Percentiles rank a stretch among this genome's conserved stretches.
These are phyloP conservation scores for Spergularia marina DNA, from an alignment of 148 eudicot genomes.

Conservation along the genomic window DNA sequence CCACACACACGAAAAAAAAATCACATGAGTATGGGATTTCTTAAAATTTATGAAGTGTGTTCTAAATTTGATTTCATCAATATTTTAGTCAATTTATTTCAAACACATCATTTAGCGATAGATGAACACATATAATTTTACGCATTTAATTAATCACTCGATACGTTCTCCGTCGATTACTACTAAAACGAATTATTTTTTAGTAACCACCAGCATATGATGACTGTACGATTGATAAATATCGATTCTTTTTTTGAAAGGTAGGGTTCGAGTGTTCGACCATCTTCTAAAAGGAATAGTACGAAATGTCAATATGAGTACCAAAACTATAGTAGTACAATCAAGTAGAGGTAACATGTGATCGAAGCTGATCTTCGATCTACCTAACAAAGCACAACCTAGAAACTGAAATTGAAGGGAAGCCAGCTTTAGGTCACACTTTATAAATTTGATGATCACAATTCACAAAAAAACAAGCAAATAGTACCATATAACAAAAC, in stretches of 20 bases:
- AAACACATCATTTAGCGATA: too few species aligned
- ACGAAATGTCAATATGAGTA: too few species aligned
- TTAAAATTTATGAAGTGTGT: not conserved
- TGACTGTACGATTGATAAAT: too few species aligned
- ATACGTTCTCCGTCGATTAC: too few species aligned
- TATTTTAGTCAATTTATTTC: not conserved
- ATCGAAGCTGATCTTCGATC: conserved; percentile 12
- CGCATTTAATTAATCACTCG: too few species aligned
- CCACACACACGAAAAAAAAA: not conserved
- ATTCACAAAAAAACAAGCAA: conserved; percentile 17
- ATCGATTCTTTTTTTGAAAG: too few species aligned
- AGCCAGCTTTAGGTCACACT: not conserved
- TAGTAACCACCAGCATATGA: too few species aligned
- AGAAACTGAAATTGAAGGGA: conserved; percentile 8
- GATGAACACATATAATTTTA: too few species aligned
- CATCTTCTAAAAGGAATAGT: too few species aligned
- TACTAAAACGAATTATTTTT: too few species aligned
- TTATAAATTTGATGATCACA: conserved; percentile 3
- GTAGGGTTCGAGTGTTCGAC: too few species aligned
- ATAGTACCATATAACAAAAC: not conserved
- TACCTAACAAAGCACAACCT: conserved; percentile 19
- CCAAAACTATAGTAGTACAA: not conserved
- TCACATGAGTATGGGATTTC: not conserved
- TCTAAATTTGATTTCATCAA: not conserved
- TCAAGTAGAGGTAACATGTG: conserved; percentile 23